Percentiles rank a stretch among this genome's conserved stretches.
Conservation (phyloP, 2,329 filamentous ascomycete genomes). For the Ophiostoma fasciatum region DNA sequence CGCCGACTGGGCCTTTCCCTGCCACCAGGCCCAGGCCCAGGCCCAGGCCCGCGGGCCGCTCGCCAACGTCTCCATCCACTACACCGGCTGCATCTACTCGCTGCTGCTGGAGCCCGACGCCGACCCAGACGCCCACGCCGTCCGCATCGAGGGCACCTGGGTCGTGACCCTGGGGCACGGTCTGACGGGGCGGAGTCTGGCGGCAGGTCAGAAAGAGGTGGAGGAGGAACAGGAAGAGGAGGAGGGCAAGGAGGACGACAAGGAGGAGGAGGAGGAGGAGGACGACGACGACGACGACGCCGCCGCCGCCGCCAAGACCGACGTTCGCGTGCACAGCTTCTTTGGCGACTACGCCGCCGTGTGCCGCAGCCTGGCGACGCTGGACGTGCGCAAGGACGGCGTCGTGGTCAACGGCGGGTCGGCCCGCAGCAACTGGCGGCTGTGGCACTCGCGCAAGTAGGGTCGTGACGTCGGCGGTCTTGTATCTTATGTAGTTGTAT, state of each 20-base stretch:
- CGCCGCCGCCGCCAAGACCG: background rate
- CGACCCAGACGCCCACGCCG: slow-evolving; percentile 31
- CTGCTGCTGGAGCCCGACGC: slow-evolving; percentile 34
- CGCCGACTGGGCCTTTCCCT: slow-evolving; percentile 17
- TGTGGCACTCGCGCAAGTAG: slow-evolving; percentile 6
- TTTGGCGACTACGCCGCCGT: slow-evolving; percentile 18
- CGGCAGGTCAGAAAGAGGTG: background rate
- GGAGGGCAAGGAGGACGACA: background rate
- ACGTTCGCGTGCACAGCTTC: slow-evolving; percentile 10
- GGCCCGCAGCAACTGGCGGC: slow-evolving; percentile 5
- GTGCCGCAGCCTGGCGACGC: slow-evolving; percentile 21
- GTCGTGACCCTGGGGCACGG: slow-evolving; percentile 47
- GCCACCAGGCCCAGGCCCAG: no score
- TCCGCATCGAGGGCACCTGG: slow-evolving; percentile 32
- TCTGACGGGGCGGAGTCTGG: slow-evolving; percentile 14
- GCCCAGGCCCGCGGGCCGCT: slow-evolving; percentile 13
- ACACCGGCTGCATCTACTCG: slow-evolving; percentile 41
- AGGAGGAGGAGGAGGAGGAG: slow-evolving; percentile 5
- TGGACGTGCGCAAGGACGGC: slow-evolving; percentile 23
- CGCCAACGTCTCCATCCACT: slow-evolving; percentile 18
- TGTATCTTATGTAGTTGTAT: no score
- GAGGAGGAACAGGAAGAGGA: background rate
- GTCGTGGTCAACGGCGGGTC: slow-evolving; percentile 27
- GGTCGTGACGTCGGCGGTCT: no score
- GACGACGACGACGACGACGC: background rate